Evolutionary conservation across 1,284 basidiomycete genomes (phyloP).

Genomic region (Irpex lacteus): DNA sequence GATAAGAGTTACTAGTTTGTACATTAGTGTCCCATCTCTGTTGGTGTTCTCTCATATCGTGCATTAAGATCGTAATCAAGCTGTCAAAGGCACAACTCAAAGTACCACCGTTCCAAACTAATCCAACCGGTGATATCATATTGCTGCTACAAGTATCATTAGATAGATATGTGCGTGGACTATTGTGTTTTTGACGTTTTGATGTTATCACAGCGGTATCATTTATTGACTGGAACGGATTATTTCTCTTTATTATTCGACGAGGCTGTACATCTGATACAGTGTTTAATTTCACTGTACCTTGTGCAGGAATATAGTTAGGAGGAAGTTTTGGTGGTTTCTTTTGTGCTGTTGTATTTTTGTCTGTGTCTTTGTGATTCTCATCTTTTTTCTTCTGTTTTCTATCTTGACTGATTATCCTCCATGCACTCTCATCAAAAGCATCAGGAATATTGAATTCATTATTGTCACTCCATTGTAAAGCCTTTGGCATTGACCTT

Average conservation of each 20-base stretch:
- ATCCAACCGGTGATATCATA: neutral
- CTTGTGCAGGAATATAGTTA: neutral
- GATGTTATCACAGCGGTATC: neutral
- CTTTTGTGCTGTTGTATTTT: too few relatives aligned
- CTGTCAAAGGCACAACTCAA: neutral
- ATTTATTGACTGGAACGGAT: neutral
- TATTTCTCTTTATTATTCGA: neutral
- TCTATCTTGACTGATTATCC: neutral
- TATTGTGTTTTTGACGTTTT: neutral
- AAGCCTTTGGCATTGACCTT: neutral
- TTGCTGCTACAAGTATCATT: too few relatives aligned
- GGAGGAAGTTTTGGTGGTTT: neutral
- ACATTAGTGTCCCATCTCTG: neutral
- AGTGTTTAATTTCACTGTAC: neutral
- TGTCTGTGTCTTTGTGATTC: too few relatives aligned
- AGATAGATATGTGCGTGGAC: neutral
- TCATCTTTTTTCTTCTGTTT: neutral
- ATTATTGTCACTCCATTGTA: too few relatives aligned
- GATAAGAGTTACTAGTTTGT: neutral
- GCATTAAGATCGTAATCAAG: neutral
- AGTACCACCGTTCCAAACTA: neutral
- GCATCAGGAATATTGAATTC: neutral
- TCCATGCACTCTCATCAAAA: neutral
- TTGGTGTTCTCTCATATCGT: neutral
- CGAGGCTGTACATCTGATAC: neutral